Evolutionary conservation across 78 protist genomes (phyloP).

Genomic region (Dictyostelium firmibasis): DNA sequence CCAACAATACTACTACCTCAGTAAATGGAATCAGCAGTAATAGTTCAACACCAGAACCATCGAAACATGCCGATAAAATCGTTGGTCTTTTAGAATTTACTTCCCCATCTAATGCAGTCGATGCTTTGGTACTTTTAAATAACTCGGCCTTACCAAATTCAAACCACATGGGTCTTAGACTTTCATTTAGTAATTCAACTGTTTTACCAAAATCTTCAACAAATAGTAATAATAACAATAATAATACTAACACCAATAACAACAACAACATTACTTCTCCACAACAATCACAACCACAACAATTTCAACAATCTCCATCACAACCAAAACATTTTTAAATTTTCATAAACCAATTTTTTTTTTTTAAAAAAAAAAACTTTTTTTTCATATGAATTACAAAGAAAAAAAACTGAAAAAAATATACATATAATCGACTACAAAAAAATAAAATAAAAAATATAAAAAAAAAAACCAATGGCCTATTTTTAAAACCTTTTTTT

Average conservation of each 20-base stretch:
- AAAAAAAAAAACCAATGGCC: background rate
- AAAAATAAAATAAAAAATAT: background rate
- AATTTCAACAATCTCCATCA: background rate
- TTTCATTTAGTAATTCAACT: constrained; percentile 62
- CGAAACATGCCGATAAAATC: constrained; percentile 23
- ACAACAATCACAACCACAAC: background rate
- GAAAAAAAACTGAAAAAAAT: background rate
- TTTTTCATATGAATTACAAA: too few species aligned
- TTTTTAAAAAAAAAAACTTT: background rate
- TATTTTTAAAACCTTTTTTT: background rate
- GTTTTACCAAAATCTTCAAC: constrained; percentile 34
- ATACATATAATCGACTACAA: too few species aligned
- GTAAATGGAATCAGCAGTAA: background rate
- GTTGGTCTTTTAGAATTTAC: constrained; percentile 67
- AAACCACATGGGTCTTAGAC: constrained; percentile 15
- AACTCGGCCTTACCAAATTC: constrained; percentile 25
- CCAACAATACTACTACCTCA: background rate
- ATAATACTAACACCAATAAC: background rate
- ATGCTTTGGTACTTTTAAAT: constrained; percentile 64
- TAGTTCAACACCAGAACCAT: background rate
- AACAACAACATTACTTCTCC: background rate
- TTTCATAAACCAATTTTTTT: background rate
- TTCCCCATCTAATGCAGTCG: constrained; percentile 35
- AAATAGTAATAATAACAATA: background rate
- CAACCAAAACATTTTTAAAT: background rate